Base-by-base conservation (phyloP, 1,284 basidiomycete genomes). In the Sphagnurus paluster region DNA sequence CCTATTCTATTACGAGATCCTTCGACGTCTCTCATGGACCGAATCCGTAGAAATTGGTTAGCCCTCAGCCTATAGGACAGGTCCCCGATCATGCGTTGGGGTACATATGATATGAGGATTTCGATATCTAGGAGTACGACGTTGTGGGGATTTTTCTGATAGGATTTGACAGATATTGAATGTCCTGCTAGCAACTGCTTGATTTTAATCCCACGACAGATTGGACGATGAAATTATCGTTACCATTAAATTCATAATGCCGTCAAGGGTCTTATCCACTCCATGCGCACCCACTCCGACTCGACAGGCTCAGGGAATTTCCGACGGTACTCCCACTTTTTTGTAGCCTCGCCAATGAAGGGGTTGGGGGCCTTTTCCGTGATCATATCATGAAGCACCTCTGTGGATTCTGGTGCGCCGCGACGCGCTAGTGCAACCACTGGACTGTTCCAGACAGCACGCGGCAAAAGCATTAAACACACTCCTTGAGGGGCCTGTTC, bases 101-200 rank as follows among this genome's bases (percentile, higher is more conserved):
- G 1, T 74, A 75, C 52, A 55, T 69, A 34, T 76, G 71, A 72
- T 71, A 63, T 44, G 74, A 75, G 49, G 76, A 75, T 49, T 76
- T 75, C 39, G 66, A 68, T 42, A 58, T 66, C 4, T 55, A 62
- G 34, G 55, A 72, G 28, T 76, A 56, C 21, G 63, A 68, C 38
- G 70, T 72, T 4, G 48, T 76, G 4, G 65, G 72, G 42, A 54
- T 46, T 5, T 75, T 74, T 46, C 64, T 50, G 50, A 48, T 29
- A 32, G 44, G n/a, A 44, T 23, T 48, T 41, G 36, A 33, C 2
- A 16, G 50, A 42, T 33, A 24, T 24, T 10, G 26, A 16, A 30
- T 3, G 10, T 1, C 6, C 20, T 6, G 32, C 13, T n/a, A n/a
- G n/a, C n/a, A n/a, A n/a, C n/a, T n/a, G n/a, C n/a, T n/a, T n/a